phyloP scores from a whole-genome alignment of 2,329 filamentous ascomycete species.

The Paraconiothyrium sp. region DNA sequence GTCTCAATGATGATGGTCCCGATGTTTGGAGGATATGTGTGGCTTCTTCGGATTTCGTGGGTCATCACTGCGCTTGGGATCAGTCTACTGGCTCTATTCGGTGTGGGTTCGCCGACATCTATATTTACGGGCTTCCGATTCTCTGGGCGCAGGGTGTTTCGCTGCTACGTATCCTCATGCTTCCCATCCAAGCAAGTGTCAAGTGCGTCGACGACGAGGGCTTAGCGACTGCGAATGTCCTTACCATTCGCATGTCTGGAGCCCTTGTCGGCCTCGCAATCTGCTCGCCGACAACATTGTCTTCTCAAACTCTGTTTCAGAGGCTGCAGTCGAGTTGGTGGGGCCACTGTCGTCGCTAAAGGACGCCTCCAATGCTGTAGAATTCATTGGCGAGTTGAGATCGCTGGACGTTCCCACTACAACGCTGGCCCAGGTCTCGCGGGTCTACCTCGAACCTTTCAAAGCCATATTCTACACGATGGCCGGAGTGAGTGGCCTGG shows the following conservation, averaged over 20 bases:
- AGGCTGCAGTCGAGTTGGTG: no score
- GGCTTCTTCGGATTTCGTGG: conserved; percentile 6
- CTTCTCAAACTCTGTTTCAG: not conserved
- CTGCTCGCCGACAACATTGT: conserved; percentile 35
- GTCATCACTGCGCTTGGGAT: conserved; percentile 7
- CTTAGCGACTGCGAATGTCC: conserved; percentile 43
- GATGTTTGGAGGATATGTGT: conserved; percentile 8
- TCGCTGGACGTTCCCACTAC: not conserved
- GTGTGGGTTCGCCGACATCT: not conserved
- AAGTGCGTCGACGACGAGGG: conserved; percentile 42
- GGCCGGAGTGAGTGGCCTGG: not conserved
- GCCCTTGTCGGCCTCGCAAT: conserved; percentile 48
- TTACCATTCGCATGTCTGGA: conserved; percentile 49
- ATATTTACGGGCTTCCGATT: conserved; percentile 1
- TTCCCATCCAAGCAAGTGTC: conserved; percentile 12
- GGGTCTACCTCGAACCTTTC: conserved; percentile 1
- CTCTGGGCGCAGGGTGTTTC: not conserved
- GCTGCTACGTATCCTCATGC: not conserved
- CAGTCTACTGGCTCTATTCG: conserved; percentile 7
- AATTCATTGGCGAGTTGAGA: not conserved
- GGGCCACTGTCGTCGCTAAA: no score
- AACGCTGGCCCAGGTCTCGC: not conserved
- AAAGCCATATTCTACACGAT: not conserved
- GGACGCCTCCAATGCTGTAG: no score
- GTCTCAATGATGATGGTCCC: conserved; percentile 6